Evolutionary conservation across 768 basidiomycete species (phyloP).

Genomic region (Trametes elegans): DNA sequence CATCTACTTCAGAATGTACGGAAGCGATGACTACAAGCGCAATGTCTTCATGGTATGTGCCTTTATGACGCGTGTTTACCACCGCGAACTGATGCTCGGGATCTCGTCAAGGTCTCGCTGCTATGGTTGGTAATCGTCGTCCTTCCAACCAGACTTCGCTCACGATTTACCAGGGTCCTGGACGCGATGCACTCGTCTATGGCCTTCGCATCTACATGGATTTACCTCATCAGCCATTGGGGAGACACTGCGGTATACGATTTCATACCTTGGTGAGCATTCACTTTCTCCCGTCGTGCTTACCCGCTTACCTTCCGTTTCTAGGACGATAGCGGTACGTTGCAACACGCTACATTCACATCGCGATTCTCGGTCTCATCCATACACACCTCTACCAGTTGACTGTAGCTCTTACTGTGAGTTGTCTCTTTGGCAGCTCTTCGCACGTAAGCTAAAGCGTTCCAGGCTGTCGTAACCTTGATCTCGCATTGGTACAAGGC

Average conservation of each 20-base stretch:
- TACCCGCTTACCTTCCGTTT: not conserved
- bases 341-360: not conserved
- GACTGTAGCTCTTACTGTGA: conserved; percentile 22
- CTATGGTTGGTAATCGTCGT: conserved; percentile 11
- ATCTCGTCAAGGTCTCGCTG: conserved; percentile 17
- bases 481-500: conserved; percentile 25
- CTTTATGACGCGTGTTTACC: not conserved
- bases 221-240: conserved; percentile 27
- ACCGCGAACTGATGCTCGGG: not conserved
- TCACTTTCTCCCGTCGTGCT: not conserved
- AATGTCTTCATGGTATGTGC: conserved; percentile 17
- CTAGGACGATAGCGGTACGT: conserved; percentile 22
- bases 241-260: conserved; percentile 19
- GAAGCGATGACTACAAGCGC: conserved; percentile 12
- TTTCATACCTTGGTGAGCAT: conserved; percentile 28
- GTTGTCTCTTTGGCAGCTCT: not conserved
- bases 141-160: not conserved
- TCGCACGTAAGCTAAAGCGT: not conserved
- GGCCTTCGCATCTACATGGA: conserved; percentile 25
- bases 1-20: conserved; percentile 19
- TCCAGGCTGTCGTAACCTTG: conserved; percentile 28
- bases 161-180: conserved; percentile 19
- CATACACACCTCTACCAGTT: no score
- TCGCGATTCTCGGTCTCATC: no score
- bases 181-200: conserved; percentile 27